Evolutionary conservation across 805 yeast genomes (phyloP).

Genomic region (Lipomyces starkeyi): DNA sequence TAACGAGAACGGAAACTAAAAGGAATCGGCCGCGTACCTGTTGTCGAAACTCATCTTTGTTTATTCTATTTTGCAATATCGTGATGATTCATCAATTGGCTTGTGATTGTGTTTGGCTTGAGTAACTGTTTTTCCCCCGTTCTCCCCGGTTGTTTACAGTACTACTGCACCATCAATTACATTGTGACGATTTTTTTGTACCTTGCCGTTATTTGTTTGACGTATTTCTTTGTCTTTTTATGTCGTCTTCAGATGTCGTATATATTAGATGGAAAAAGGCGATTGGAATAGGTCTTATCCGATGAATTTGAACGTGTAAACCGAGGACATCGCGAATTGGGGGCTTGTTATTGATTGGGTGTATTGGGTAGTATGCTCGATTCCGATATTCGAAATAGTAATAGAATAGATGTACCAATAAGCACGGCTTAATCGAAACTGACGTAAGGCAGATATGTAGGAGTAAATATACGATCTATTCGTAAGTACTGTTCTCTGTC

Average conservation of each 20-base stretch:
- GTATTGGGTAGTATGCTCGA: background rate
- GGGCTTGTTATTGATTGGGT: background rate
- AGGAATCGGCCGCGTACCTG: background rate
- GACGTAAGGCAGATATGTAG: no score
- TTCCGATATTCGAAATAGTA: background rate
- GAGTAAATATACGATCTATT: no score
- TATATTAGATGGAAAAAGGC: background rate
- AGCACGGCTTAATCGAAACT: no score
- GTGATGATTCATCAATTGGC: background rate
- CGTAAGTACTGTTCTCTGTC: no score
- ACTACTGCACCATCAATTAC: background rate
- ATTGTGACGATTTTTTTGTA: background rate
- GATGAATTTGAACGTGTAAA: background rate
- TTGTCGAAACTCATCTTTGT: background rate
- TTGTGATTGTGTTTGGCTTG: background rate
- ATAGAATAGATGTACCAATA: background rate
- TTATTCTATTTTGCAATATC: background rate
- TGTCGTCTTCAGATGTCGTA: background rate
- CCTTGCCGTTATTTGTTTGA: background rate
- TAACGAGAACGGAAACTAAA: constrained; percentile 18
- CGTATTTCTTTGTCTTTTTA: no score
- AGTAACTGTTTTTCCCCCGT: background rate
- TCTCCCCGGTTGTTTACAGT: background rate
- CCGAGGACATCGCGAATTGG: background rate
- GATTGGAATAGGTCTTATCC: background rate